phyloP scores from a whole-genome alignment of 2,329 filamentous ascomycete species.

The Elsinoe necatrix region DNA sequence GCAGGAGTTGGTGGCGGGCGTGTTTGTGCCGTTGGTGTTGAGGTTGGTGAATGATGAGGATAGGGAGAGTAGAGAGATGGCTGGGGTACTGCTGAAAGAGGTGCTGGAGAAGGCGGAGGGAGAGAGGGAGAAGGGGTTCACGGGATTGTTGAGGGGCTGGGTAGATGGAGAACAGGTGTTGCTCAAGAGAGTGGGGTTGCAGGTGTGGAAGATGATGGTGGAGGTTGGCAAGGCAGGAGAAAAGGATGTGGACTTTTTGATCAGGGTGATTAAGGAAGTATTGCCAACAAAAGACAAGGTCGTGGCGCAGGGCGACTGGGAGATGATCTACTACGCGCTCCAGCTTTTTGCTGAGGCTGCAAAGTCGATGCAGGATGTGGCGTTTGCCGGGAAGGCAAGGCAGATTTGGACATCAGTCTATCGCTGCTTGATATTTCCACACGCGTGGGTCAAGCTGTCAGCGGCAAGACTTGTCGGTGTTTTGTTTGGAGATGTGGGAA shows the following conservation, averaged over 20 bases:
- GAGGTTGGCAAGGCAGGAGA: slow-evolving; percentile 55
- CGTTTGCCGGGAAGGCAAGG: slow-evolving; percentile 52
- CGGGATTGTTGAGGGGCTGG: slow-evolving; percentile 63
- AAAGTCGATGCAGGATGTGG: slow-evolving; percentile 54
- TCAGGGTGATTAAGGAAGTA: slow-evolving; percentile 31
- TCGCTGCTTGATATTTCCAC: slow-evolving; percentile 54
- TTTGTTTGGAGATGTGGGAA: slow-evolving; percentile 74
- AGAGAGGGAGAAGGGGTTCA: slow-evolving; percentile 61
- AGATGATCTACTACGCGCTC: slow-evolving; percentile 66
- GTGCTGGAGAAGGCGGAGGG: slow-evolving; percentile 71
- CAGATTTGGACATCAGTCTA: slow-evolving; percentile 65
- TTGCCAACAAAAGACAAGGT: slow-evolving; percentile 46
- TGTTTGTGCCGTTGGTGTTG: slow-evolving; percentile 80
- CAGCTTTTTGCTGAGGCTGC: slow-evolving; percentile 60
- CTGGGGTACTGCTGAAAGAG: slow-evolving; percentile 68
- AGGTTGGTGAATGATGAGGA: slow-evolving; percentile 84
- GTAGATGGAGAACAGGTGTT: slow-evolving; percentile 63
- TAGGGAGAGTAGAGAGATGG: slow-evolving; percentile 73
- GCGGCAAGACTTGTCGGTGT: slow-evolving; percentile 64
- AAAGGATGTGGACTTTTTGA: slow-evolving; percentile 58
- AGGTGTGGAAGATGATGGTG: slow-evolving; percentile 76
- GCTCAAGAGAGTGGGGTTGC: slow-evolving; percentile 64
- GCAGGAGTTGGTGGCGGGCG: slow-evolving; percentile 69
- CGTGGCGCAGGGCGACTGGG: slow-evolving; percentile 52
- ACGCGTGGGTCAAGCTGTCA: slow-evolving; percentile 66